Conservation (phyloP, 2,329 filamentous ascomycete species). For the Cordyceps pruinosa region DNA sequence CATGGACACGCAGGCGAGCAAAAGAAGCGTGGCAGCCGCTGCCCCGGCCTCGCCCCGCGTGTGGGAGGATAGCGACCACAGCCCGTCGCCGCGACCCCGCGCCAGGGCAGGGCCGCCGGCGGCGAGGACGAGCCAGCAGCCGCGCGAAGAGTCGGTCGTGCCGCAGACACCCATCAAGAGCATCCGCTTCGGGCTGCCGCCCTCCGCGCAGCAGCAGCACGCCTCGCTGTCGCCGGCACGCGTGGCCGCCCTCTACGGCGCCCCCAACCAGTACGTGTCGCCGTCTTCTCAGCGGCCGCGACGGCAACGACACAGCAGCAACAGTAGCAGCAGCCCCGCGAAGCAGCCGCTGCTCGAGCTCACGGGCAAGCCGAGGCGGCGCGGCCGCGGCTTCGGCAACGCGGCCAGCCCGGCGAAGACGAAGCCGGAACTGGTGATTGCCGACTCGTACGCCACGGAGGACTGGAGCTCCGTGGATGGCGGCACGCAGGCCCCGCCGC, state of each 20-base stretch:
- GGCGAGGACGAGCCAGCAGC: not conserved
- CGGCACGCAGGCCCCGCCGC: conserved; percentile 20
- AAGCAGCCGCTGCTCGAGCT: conserved; percentile 17
- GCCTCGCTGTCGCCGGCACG: conserved; percentile 36
- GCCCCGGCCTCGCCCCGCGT: conserved; percentile 12
- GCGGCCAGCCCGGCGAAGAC: conserved; percentile 14
- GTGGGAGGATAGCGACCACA: conserved; percentile 2
- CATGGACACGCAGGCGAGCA: not conserved
- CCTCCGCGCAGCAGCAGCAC: conserved; percentile 28
- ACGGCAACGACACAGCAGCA: too few relatives aligned
- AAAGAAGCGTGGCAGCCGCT: conserved; percentile 4
- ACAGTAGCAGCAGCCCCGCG: conserved; percentile 22
- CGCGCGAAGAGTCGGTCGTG: conserved; percentile 28
- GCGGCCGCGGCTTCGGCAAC: conserved; percentile 10
- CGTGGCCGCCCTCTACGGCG: conserved; percentile 32
- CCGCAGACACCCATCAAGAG: conserved; percentile 36
- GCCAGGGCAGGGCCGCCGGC: conserved; percentile 11
- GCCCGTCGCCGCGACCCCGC: conserved; percentile 17
- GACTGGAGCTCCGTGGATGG: conserved; percentile 23
- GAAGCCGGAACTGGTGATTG: conserved; percentile 30
- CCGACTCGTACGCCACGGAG: conserved; percentile 39
- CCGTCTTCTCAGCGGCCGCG: too few relatives aligned
- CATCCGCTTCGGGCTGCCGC: conserved; percentile 35
- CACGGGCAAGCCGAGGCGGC: conserved; percentile 16
- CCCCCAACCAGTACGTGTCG: conserved; percentile 26